Base-by-base conservation (phyloP, 768 basidiomycete species). In the Podaxis sp. region DNA sequence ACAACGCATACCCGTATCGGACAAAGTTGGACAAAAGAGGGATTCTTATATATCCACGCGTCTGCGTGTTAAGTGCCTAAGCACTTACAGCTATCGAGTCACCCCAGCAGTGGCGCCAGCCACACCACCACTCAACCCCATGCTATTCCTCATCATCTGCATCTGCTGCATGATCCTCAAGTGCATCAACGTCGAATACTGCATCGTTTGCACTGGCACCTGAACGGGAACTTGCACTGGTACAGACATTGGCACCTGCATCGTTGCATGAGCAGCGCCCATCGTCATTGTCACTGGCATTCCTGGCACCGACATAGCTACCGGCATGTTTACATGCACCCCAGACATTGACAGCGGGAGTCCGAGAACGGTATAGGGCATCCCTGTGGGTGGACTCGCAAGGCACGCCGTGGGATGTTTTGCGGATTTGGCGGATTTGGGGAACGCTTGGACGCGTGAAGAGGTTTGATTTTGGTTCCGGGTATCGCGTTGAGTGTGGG, bases 131-230 rank as follows among this genome's bases (percentile, higher is more conserved):
- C 13, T n/a, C 44, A 61, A 13, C 7, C 39, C 39, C 61, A 63
- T 63, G 49, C 46, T 63, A 28, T 63, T 63, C 28, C 54, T 56
- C 61, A 63, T 63, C 61, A 63, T 40, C 54, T 63, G 61, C 55
- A 63, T 51, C 38, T 63, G 61, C 17, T 63, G 61, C 61, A 63
- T 63, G 17, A 63, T 63, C 55, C 61, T 63, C 46, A 63, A 40
- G 26, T 63, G 61, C 61, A 63, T 63, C 33, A 63, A 38, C 12
- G 61, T 63, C 30, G 61, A 63, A 40, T 63, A 63, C 9, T 63
- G 61, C 42, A 62, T 17, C 36, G 53, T 51, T 30, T 56, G 61
- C 17, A 62, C 54, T 22, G 61, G 61, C 3, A 62, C 54, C 19
- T 54, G 61, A 17, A 62, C 48, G 8, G 61, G 46, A 1, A 56